Evolutionary conservation across 2,329 filamentous ascomycete species (phyloP).

Genomic region (Microcera coccophila): DNA sequence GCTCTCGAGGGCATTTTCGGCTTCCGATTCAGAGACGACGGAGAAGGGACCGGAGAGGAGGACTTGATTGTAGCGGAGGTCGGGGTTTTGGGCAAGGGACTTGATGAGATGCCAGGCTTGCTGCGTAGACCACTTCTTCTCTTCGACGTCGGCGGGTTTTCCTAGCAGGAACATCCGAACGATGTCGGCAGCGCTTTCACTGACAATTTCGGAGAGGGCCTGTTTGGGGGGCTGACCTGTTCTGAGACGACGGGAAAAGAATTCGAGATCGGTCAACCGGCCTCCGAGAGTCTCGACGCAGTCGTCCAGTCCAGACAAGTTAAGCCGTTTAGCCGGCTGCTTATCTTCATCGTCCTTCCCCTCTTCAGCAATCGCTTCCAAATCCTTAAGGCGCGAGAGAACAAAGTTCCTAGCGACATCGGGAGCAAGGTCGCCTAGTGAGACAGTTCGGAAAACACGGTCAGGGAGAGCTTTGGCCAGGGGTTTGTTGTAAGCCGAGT

Average conservation of each 20-base stretch:
- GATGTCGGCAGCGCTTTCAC: constrained; percentile 84
- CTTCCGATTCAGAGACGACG: constrained; percentile 52
- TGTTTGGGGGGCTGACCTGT: constrained; percentile 76
- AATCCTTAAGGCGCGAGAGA: constrained; percentile 67
- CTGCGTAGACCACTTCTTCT: constrained; percentile 69
- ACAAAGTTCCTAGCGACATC: constrained; percentile 87
- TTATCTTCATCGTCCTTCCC: constrained; percentile 27
- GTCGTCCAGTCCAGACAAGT: constrained; percentile 70
- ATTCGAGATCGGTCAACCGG: constrained; percentile 91
- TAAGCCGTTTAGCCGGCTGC: constrained; percentile 22
- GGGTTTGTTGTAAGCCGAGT: constrained; percentile 83
- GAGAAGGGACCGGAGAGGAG: constrained; percentile 74
- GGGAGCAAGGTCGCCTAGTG: constrained; percentile 80
- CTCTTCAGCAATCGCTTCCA: constrained; percentile 28
- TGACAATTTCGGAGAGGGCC: constrained; percentile 83
- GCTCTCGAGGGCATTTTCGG: constrained; percentile 71
- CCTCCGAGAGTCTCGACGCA: constrained; percentile 83
- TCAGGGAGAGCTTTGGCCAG: constrained; percentile 85
- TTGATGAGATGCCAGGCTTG: constrained; percentile 92
- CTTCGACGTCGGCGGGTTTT: constrained; percentile 42
- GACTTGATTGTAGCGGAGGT: constrained; percentile 79
- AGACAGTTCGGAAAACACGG: constrained; percentile 81
- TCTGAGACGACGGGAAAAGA: constrained; percentile 84
- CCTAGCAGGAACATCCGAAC: constrained; percentile 86
- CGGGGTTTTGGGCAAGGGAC: constrained; percentile 62